Conservation (phyloP, 2,329 filamentous ascomycete species). For the Ophioceras dolichostomum region DNA sequence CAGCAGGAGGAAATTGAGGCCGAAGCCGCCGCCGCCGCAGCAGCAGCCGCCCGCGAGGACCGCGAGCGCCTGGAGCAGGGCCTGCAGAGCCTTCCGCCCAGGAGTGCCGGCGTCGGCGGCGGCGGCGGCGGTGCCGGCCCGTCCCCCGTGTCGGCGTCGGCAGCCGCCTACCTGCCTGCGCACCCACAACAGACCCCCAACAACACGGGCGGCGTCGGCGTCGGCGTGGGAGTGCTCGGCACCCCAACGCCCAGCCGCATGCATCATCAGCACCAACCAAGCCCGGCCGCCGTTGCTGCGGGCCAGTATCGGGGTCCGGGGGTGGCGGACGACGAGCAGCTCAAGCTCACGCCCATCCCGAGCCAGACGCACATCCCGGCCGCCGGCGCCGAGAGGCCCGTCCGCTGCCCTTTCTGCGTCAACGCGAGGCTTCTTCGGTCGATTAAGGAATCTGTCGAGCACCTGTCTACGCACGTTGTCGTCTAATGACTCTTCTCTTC, state of each 20-base stretch:
- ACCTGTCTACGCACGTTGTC: slow-evolving; percentile 49
- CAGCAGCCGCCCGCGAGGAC: slow-evolving; percentile 39
- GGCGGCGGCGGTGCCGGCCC: slow-evolving; percentile 1
- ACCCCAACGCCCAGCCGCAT: slow-evolving; percentile 8
- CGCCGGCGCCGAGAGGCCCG: slow-evolving; percentile 26
- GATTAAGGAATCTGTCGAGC: slow-evolving; percentile 50
- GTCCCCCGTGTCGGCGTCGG: too few species aligned
- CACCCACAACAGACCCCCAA: slow-evolving; percentile 6
- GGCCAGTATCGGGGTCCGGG: too few species aligned
- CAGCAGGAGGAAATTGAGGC: slow-evolving; percentile 47
- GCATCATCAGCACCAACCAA: background rate
- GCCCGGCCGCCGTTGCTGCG: too few species aligned
- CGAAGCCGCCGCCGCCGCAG: slow-evolving; percentile 43
- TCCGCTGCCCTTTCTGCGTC: slow-evolving; percentile 48
- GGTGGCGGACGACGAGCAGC: slow-evolving; percentile 28
- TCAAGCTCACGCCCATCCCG: slow-evolving; percentile 43
- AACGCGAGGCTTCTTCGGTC: slow-evolving; percentile 48
- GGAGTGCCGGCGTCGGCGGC: slow-evolving; percentile 4
- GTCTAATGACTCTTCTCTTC: slow-evolving; percentile 21
- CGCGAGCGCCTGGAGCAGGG: slow-evolving; percentile 34
- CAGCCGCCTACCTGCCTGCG: slow-evolving; percentile 5
- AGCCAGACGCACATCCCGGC: slow-evolving; percentile 21
- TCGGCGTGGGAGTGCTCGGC: slow-evolving; percentile 4
- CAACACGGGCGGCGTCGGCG: slow-evolving; percentile 7
- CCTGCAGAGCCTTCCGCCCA: slow-evolving; percentile 19